Conservation (phyloP, 768 basidiomycete species). For the Naganishia kalamii region DNA sequence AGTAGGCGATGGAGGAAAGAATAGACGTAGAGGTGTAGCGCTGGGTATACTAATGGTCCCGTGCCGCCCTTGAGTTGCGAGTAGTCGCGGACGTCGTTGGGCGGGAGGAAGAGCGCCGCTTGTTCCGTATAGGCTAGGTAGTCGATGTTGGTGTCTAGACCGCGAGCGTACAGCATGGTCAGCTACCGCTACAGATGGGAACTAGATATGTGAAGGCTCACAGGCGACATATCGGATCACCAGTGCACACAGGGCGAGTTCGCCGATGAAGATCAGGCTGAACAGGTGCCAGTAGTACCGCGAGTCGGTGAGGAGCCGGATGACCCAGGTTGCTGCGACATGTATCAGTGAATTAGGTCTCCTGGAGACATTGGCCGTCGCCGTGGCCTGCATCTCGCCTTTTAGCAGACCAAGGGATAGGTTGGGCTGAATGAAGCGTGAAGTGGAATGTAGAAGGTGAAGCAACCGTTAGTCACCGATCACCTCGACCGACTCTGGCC, state of each 20-base stretch:
- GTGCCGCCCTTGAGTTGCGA: conserved; percentile 76
- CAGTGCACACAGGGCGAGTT: conserved; percentile 69
- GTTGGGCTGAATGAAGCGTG: too few species aligned
- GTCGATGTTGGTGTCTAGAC: conserved; percentile 91
- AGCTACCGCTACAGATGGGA: not conserved
- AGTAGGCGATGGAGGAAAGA: conserved; percentile 61
- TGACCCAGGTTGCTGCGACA: not conserved
- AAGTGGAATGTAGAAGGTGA: not conserved
- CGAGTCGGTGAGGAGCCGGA: conserved; percentile 24
- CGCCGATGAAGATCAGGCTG: conserved; percentile 61
- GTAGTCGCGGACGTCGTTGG: conserved; percentile 75
- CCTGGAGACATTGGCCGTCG: not conserved
- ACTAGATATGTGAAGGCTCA: conserved; percentile 48
- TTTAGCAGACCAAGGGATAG: not conserved
- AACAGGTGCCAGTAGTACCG: conserved; percentile 65
- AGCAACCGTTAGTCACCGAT: not conserved
- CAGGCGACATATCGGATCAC: conserved; percentile 78
- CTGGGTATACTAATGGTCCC: conserved; percentile 90
- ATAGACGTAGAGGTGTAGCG: conserved; percentile 83
- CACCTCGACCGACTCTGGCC: not conserved
- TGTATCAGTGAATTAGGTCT: not conserved
- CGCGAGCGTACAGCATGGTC: not conserved
- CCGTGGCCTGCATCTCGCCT: not conserved
- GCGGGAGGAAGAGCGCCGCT: conserved; percentile 59
- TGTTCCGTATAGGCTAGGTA: conserved; percentile 95